Evolutionary conservation across 139 green algal genomes (phyloP).

Genomic region (Tetradesmus lagerheimii): DNA sequence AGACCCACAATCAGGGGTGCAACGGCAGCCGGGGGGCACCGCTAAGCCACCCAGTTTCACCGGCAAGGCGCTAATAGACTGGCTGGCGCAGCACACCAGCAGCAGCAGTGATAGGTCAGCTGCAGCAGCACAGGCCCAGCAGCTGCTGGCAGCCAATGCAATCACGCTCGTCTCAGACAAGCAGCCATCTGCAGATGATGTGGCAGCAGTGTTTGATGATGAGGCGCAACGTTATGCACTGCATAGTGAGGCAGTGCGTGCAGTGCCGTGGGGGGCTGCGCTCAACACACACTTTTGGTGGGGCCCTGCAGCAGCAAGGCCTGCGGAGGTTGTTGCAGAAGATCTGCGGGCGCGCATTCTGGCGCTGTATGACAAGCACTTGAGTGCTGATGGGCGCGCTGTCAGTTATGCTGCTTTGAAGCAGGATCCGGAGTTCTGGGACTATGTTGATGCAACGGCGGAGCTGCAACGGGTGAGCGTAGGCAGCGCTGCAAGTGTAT

Average conservation of each 20-base stretch:
- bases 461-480: constrained; percentile 78
- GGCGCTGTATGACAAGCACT: constrained; percentile 82
- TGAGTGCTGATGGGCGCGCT: constrained; percentile 53
- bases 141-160: constrained; percentile 54
- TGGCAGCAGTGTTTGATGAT: not conserved
- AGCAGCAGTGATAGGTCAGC: not conserved
- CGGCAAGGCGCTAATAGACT: constrained; percentile 37
- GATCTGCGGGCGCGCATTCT: constrained; percentile 75
- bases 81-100: constrained; percentile 39
- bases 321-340: constrained; percentile 70
- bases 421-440: constrained; percentile 69
- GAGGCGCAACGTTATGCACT: not conserved
- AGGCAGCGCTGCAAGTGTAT: not conserved
- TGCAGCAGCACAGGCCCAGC: constrained; percentile 2
- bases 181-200: not conserved
- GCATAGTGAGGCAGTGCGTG: constrained; percentile 10
- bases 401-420: constrained; percentile 80
- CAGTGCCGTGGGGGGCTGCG: constrained; percentile 11
- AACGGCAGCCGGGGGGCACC: constrained; percentile 8
- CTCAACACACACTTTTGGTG: constrained; percentile 68
- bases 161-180: constrained; percentile 32
- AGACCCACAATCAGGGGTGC: not conserved
- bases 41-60: constrained; percentile 38
- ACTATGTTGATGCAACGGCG: constrained; percentile 76
- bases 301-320: constrained; percentile 60